Evolutionary conservation across 768 basidiomycete genomes (phyloP).

Genomic region (Lenzites betulinus): DNA sequence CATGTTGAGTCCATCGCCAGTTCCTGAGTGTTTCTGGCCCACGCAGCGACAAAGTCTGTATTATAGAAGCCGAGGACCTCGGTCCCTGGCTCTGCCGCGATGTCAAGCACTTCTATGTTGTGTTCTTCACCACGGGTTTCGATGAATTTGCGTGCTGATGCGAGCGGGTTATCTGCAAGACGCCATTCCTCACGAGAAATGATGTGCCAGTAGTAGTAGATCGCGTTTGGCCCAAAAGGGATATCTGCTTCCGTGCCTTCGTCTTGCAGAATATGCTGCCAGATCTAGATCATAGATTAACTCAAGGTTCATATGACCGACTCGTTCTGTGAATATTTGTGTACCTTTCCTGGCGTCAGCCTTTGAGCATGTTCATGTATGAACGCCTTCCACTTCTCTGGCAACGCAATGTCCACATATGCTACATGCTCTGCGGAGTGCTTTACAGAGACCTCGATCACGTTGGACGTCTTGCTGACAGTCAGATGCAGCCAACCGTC

Average conservation of each 20-base stretch:
- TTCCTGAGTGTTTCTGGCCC: conserved; percentile 13
- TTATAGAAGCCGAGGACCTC: conserved; percentile 13
- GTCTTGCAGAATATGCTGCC: not conserved
- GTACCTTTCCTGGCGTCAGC: not conserved
- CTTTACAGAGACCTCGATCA: not conserved
- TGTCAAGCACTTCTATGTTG: not conserved
- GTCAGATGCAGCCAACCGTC: conserved; percentile 18
- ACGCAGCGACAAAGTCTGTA: conserved; percentile 7
- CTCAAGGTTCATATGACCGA: not conserved
- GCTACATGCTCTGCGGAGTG: conserved; percentile 1
- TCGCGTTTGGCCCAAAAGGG: not conserved
- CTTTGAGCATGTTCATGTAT: not conserved
- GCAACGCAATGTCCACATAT: conserved; percentile 9
- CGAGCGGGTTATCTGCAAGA: not conserved
- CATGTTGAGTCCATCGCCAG: conserved; percentile 22
- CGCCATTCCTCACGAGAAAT: not conserved
- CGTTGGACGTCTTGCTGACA: not conserved
- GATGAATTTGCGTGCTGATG: not conserved
- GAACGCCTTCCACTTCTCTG: conserved; percentile 14
- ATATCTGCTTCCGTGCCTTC: not conserved
- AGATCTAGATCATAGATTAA: not conserved
- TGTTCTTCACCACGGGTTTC: not conserved
- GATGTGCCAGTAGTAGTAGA: not conserved
- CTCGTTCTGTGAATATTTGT: too few relatives aligned
- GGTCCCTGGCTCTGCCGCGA: conserved; percentile 9